Conservation (phyloP, 768 basidiomycete species). For the Leccinellum albellum region DNA sequence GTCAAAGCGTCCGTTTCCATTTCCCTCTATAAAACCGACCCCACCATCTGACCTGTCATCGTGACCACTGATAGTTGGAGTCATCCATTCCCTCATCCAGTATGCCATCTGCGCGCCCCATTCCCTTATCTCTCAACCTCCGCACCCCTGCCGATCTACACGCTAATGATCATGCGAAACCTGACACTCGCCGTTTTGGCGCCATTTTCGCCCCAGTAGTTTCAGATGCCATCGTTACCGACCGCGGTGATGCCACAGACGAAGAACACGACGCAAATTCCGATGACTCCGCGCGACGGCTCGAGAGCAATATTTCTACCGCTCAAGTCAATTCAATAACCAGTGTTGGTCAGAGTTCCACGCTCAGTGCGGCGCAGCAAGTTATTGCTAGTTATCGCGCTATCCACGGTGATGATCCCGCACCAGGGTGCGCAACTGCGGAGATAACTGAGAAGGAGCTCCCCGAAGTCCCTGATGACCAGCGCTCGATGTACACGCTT, state of each 20-base stretch:
- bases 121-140: slow-evolving; percentile 5
- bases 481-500: slow-evolving; percentile 26
- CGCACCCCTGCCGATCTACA: slow-evolving; percentile 1
- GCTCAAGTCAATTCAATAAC: background rate
- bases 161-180: background rate
- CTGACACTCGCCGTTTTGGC: slow-evolving; percentile 29
- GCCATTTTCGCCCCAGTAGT: slow-evolving; percentile 16
- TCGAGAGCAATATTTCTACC: background rate
- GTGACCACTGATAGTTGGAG: slow-evolving; percentile 2
- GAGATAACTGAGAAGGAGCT: slow-evolving; percentile 15
- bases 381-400: slow-evolving; percentile 19
- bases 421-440: background rate
- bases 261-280: slow-evolving; percentile 11
- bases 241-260: slow-evolving; percentile 6
- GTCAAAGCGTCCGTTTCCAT: slow-evolving; percentile 23
- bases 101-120: slow-evolving; percentile 10
- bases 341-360: slow-evolving; percentile 1
- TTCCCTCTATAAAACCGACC: slow-evolving; percentile 11
- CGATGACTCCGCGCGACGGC: slow-evolving; percentile 9
- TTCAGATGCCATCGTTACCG: slow-evolving; percentile 1
- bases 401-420: slow-evolving; percentile 1
- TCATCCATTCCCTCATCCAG: background rate
- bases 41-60: background rate
- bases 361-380: slow-evolving; percentile 22
- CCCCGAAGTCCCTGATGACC: slow-evolving; percentile 21